Conservation (phyloP, 768 basidiomycete species). For the Lactifluus echinatus region DNA sequence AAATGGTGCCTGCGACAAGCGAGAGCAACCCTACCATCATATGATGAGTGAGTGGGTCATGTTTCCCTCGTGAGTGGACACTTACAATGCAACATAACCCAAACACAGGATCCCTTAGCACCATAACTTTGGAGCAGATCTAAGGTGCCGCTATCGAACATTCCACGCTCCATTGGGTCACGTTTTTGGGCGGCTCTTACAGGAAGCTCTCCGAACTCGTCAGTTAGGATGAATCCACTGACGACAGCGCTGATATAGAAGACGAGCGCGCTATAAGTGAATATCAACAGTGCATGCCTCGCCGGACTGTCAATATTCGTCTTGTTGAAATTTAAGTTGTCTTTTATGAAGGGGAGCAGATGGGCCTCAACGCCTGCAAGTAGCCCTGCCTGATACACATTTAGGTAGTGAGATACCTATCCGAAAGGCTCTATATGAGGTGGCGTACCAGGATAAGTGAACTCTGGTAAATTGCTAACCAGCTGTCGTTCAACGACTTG, state of each 20-base stretch:
- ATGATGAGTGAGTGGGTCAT: background rate
- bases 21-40: constrained; percentile 12
- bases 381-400: constrained; percentile 7
- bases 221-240: constrained; percentile 18
- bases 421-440: too few relatives aligned
- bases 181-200: constrained; percentile 8
- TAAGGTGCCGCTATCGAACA: constrained; percentile 11
- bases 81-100: constrained; percentile 20
- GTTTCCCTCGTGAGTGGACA: background rate
- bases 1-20: constrained; percentile 1
- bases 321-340: background rate
- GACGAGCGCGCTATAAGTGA: constrained; percentile 18
- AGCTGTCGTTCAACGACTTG: constrained; percentile 16
- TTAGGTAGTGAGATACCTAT: background rate
- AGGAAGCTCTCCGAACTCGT: constrained; percentile 16
- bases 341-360: constrained; percentile 14
- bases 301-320: background rate
- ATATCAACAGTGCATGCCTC: too few relatives aligned
- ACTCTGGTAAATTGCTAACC: constrained; percentile 16
- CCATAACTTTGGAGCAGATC: too few relatives aligned
- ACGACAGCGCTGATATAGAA: constrained; percentile 15
- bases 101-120: constrained; percentile 13
- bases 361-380: constrained; percentile 11
- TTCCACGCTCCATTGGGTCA: constrained; percentile 4
- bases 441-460: constrained; percentile 16